Evolutionary conservation across 1,284 basidiomycete species (phyloP).

Genomic region (Tilletiopsis washingtonensis): DNA sequence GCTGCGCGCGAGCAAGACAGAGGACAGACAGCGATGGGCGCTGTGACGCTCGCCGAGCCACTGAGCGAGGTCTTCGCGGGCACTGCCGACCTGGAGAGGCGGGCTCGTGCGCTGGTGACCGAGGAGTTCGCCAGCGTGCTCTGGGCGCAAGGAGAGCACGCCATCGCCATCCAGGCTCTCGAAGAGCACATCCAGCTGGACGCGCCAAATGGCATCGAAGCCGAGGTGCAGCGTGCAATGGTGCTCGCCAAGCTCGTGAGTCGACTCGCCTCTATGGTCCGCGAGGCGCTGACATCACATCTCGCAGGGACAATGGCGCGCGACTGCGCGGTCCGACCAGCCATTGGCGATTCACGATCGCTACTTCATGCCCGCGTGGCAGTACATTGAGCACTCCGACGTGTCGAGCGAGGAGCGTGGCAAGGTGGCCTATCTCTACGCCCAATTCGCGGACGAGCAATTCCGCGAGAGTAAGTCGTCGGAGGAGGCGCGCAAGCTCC

Average conservation of each 20-base stretch:
- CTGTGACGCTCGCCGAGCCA: constrained; percentile 65
- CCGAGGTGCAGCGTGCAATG: constrained; percentile 49
- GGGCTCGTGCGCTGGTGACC: constrained; percentile 53
- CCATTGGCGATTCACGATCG: constrained; percentile 64
- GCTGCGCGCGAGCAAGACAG: constrained; percentile 65
- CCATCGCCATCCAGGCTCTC: constrained; percentile 70
- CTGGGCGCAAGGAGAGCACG: constrained; percentile 78
- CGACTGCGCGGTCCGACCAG: constrained; percentile 73
- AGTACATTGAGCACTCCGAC: constrained; percentile 8
- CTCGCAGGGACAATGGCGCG: constrained; percentile 74
- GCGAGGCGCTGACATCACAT: constrained; percentile 54
- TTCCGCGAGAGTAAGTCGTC: constrained; percentile 64
- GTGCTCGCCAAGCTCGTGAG: constrained; percentile 50
- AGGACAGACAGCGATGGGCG: constrained; percentile 75
- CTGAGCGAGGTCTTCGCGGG: constrained; percentile 51
- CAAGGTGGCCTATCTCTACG: constrained; percentile 71
- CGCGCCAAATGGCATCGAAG: constrained; percentile 10
- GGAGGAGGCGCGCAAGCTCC: constrained; percentile 64
- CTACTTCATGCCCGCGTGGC: constrained; percentile 64
- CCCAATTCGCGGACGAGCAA: constrained; percentile 79
- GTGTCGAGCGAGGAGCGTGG: constrained; percentile 51
- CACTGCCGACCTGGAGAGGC: constrained; percentile 32
- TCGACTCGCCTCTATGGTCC: too few relatives aligned
- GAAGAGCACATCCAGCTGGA: constrained; percentile 47
- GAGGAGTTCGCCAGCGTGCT: constrained; percentile 81